A percentile compares a stretch with the other conserved stretches of the same genome.
These are phyloP conservation scores for Colletotrichum salicis DNA, from an alignment of 2,329 filamentous ascomycete species.

Conservation along the genomic window DNA sequence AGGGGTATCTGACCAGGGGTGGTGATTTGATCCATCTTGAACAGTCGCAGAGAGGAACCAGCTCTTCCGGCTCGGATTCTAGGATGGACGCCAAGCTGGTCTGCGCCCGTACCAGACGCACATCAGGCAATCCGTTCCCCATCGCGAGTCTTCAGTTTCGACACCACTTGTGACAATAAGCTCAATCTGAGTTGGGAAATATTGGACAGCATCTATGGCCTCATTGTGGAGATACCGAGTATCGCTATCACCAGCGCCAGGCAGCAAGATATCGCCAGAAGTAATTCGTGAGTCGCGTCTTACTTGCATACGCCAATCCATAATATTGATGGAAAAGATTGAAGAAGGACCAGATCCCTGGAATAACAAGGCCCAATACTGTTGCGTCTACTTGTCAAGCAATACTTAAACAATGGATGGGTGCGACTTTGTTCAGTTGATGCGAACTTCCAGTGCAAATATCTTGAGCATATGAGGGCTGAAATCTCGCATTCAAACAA, in stretches of 20 bases:
- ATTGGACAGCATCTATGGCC: neutral
- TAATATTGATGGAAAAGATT: neutral
- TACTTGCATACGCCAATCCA: neutral
- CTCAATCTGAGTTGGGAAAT: neutral
- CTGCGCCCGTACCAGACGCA: neutral
- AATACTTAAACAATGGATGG: neutral
- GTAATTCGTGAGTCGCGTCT: neutral
- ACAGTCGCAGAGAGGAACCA: neutral
- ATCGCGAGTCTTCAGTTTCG: neutral
- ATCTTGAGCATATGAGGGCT: neutral
- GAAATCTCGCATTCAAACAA: neutral
- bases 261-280: neutral
- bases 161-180: too few species aligned
- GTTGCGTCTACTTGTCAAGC: neutral
- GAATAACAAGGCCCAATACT: neutral
- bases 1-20: constrained; percentile 8
- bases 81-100: neutral
- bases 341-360: neutral
- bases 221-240: neutral
- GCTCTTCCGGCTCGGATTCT: constrained; percentile 1
- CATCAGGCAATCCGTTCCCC: neutral
- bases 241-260: neutral
- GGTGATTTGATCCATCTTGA: constrained; percentile 4
- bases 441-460: neutral
- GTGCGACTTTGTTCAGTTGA: neutral